Evolutionary conservation across 495 filamentous ascomycete species (phyloP).

Genomic region (Penicillium bovifimosum): DNA sequence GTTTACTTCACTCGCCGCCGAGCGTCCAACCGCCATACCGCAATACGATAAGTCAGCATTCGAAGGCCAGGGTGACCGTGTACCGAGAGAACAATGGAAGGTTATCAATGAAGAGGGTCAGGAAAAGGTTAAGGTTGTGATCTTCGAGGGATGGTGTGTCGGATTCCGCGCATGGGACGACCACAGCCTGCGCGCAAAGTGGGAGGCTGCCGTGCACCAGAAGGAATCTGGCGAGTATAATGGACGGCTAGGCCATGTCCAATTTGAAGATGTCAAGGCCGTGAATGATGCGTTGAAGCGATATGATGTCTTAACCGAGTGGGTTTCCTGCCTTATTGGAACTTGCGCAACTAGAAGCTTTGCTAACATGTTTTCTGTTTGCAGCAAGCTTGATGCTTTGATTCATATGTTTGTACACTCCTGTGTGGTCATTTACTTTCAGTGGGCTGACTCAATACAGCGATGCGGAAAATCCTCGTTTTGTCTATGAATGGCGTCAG

Average conservation of each 20-base stretch:
- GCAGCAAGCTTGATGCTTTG: slow-evolving; percentile 66
- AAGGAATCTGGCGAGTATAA: slow-evolving; percentile 35
- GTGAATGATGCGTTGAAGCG: slow-evolving; percentile 62
- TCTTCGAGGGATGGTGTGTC: slow-evolving; percentile 92
- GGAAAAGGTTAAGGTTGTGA: slow-evolving; percentile 51
- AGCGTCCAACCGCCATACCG: slow-evolving; percentile 57
- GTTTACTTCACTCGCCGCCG: slow-evolving; percentile 54
- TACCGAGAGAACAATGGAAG: slow-evolving; percentile 54
- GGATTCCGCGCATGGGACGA: slow-evolving; percentile 68
- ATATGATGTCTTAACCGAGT: slow-evolving; percentile 72
- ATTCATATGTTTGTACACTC: slow-evolving; percentile 64
- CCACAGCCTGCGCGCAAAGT: slow-evolving; percentile 48
- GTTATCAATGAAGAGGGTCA: slow-evolving; percentile 52
- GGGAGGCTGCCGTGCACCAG: slow-evolving; percentile 48
- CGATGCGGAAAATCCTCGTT: slow-evolving; percentile 70
- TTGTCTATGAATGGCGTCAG: slow-evolving; percentile 82
- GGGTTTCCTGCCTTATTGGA: slow-evolving; percentile 16
- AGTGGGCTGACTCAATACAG: slow-evolving; percentile 27
- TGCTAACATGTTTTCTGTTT: slow-evolving; percentile 9
- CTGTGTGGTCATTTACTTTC: neutral
- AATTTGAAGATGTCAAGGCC: slow-evolving; percentile 61
- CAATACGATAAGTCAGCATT: slow-evolving; percentile 80
- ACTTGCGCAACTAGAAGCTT: neutral
- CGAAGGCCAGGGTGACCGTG: slow-evolving; percentile 72
- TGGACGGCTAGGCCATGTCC: slow-evolving; percentile 51